Percentiles rank a stretch among this genome's conserved stretches.
phyloP scores from a whole-genome alignment of 2,329 filamentous ascomycete species.

The Akanthomyces uredinophilus region DNA sequence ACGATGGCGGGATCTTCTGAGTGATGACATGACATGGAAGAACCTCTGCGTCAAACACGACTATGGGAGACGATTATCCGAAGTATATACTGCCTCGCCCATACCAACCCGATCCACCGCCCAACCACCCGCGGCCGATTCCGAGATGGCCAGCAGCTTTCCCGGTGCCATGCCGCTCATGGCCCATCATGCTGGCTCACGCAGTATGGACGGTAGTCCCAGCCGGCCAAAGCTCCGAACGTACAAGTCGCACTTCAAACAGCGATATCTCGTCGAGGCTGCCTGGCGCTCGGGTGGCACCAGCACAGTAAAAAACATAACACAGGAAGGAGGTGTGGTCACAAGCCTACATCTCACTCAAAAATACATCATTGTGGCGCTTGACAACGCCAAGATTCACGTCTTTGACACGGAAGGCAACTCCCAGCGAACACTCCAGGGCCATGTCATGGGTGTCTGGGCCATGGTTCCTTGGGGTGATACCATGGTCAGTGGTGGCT shows the following conservation, averaged over 20 bases:
- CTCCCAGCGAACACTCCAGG: constrained; percentile 81
- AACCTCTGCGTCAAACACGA: constrained; percentile 94
- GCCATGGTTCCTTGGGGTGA: constrained; percentile 99
- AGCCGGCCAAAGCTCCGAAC: constrained; percentile 64
- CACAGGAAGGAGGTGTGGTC: constrained; percentile 92
- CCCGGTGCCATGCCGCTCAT: constrained; percentile 38
- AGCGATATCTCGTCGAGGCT: constrained; percentile 92
- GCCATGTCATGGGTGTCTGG: constrained; percentile 99
- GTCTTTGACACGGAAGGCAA: constrained; percentile 92
- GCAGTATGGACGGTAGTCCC: constrained; percentile 50
- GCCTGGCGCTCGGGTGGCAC: constrained; percentile 92
- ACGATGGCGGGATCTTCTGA: constrained; percentile 87
- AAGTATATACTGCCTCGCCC: constrained; percentile 35
- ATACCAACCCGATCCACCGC: constrained; percentile 27
- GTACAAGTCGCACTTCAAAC: constrained; percentile 96
- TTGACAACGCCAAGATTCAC: constrained; percentile 98
- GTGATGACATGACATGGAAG: constrained; percentile 98
- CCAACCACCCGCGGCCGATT: constrained; percentile 28
- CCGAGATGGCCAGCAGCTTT: constrained; percentile 38
- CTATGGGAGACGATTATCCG: constrained; percentile 60
- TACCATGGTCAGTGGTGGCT: constrained; percentile 89
- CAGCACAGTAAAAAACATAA: constrained; percentile 80
- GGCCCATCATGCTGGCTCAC: constrained; percentile 35
- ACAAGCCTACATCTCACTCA: constrained; percentile 90
- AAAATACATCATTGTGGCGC: constrained; percentile 94